A percentile compares a stretch with the other conserved stretches of the same genome.
Evolutionary conservation across 2,329 filamentous ascomycete species (phyloP).

Genomic region (Pleomassaria siparia): DNA sequence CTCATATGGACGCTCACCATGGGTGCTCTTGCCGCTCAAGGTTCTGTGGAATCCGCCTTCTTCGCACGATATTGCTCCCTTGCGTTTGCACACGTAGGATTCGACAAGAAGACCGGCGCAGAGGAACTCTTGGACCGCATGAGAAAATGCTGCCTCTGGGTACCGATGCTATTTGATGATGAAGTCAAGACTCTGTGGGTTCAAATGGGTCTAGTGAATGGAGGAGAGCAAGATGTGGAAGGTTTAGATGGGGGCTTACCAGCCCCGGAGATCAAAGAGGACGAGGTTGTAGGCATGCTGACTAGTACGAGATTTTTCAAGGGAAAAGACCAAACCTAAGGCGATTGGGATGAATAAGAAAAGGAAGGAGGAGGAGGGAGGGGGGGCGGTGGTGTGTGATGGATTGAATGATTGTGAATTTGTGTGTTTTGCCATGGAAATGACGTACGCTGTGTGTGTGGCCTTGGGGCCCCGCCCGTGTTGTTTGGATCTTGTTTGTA

Average conservation of each 20-base stretch:
- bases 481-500: too few species aligned
- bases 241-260: constrained; percentile 2
- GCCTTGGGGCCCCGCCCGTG: too few species aligned
- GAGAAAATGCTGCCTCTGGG: constrained; percentile 25
- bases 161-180: constrained; percentile 21
- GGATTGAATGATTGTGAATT: not conserved
- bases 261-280: constrained; percentile 9
- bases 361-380: not conserved
- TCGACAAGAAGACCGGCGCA: constrained; percentile 9
- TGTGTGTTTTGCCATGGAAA: too few species aligned
- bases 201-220: constrained; percentile 19
- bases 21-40: constrained; percentile 27
- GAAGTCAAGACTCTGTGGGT: constrained; percentile 20
- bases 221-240: constrained; percentile 9
- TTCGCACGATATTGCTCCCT: constrained; percentile 21
- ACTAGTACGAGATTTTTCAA: constrained; percentile 14
- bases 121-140: constrained; percentile 20
- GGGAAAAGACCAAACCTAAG: too few species aligned
- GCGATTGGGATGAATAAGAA: too few species aligned
- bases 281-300: constrained; percentile 15
- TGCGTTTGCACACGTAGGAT: constrained; percentile 14
- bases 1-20: constrained; percentile 35
- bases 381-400: not conserved
- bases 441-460: too few species aligned
- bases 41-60: constrained; percentile 13